Conservation (phyloP, 345 rosid species). For the Eucalyptus polybractea region DNA sequence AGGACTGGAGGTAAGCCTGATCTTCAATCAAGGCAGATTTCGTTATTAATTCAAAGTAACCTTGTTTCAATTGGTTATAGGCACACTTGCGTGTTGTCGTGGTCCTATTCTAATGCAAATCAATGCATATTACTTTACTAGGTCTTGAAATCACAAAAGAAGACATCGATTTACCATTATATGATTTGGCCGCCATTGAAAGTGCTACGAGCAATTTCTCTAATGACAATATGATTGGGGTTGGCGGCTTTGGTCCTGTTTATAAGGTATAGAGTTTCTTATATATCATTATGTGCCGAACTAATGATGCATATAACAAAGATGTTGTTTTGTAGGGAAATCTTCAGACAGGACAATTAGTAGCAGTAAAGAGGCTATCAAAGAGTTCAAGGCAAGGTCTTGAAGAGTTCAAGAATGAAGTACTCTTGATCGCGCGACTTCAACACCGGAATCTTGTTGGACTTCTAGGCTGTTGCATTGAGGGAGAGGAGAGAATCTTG, state of each 20-base stretch:
- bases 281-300: neutral
- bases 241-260: slow-evolving; percentile 31
- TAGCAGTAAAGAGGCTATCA: too few species aligned
- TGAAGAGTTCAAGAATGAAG: too few species aligned
- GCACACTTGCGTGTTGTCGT: fast-evolving
- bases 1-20: neutral
- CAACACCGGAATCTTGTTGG: slow-evolving; percentile 43
- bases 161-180: slow-evolving; percentile 12
- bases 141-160: neutral
- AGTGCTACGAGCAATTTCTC: slow-evolving; percentile 23
- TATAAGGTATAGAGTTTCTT: slow-evolving; percentile 5
- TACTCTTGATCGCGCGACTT: slow-evolving; percentile 14
- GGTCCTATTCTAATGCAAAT: neutral
- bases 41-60: neutral
- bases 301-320: neutral
- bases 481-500: slow-evolving; percentile 13
- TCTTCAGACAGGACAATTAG: too few species aligned
- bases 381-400: too few species aligned
- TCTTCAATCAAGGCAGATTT: neutral
- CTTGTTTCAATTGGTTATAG: neutral
- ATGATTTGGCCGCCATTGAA: slow-evolving; percentile 9
- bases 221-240: slow-evolving; percentile 18
- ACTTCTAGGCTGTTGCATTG: slow-evolving; percentile 33
- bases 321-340: neutral
- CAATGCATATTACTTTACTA: neutral